Conservation (phyloP, 2,329 filamentous ascomycete species). For the Paracoccidioides brasiliensis region DNA sequence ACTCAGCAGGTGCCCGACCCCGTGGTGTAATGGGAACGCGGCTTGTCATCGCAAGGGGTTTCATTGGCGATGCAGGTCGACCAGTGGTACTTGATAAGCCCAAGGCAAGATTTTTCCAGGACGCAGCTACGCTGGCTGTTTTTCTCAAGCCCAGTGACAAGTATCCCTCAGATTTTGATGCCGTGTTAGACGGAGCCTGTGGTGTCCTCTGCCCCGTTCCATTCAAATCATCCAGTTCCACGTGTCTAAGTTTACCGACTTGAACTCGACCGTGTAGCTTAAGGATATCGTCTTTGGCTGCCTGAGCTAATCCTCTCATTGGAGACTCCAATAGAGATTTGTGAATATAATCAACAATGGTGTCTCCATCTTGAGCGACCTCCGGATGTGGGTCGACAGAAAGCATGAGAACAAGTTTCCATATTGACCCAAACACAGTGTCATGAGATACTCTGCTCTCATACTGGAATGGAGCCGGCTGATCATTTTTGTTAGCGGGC, state of each 20-base stretch:
- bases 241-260: slow-evolving; percentile 30
- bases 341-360: slow-evolving; percentile 79
- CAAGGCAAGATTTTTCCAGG: slow-evolving; percentile 48
- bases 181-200: slow-evolving; percentile 29
- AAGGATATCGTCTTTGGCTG: slow-evolving; percentile 54
- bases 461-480: slow-evolving; percentile 13
- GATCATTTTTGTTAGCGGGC: slow-evolving; percentile 15
- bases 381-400: slow-evolving; percentile 92
- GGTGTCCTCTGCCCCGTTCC: slow-evolving; percentile 33
- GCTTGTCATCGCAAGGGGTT: slow-evolving; percentile 20
- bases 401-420: slow-evolving; percentile 83
- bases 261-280: slow-evolving; percentile 21
- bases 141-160: slow-evolving; percentile 47
- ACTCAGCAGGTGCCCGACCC: slow-evolving; percentile 43
- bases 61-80: slow-evolving; percentile 16
- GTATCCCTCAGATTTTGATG: slow-evolving; percentile 47
- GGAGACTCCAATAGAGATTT: slow-evolving; percentile 63
- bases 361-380: slow-evolving; percentile 69
- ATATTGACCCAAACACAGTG: slow-evolving; percentile 83
- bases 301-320: slow-evolving; percentile 56
- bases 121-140: slow-evolving; percentile 52
- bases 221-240: slow-evolving; percentile 23
- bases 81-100: slow-evolving; percentile 31
- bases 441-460: slow-evolving; percentile 59
- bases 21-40: slow-evolving; percentile 33